These are phyloP conservation scores for Myxozyma melibiosi DNA, from an alignment of 805 yeast genomes.

Conservation along the genomic window DNA sequence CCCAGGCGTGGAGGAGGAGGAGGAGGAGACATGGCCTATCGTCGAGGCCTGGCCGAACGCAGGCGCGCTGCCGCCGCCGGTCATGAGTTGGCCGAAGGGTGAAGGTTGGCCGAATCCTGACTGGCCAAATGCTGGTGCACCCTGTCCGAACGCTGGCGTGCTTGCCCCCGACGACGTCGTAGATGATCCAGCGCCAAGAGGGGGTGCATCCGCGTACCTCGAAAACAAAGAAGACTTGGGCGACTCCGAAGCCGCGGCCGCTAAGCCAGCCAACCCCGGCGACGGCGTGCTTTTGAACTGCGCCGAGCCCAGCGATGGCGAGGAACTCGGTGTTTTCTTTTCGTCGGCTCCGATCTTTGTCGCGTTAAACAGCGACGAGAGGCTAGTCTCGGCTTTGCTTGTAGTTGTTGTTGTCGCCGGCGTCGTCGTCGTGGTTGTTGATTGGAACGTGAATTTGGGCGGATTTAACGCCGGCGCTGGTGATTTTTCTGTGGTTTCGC, in stretches of 20 bases:
- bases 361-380: background rate
- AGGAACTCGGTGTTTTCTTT: background rate
- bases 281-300: background rate
- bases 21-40: no score
- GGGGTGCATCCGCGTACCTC: constrained; percentile 13
- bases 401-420: background rate
- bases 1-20: no score
- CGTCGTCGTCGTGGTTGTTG: background rate
- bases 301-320: background rate
- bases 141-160: background rate
- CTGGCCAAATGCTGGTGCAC: constrained; percentile 1
- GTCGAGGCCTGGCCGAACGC: background rate
- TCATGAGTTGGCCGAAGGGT: background rate
- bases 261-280: no score
- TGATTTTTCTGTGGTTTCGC: background rate
- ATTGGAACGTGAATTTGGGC: no score
- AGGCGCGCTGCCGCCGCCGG: no score
- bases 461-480: background rate
- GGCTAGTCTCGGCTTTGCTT: background rate
- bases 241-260: constrained; percentile 2
- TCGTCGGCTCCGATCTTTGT: no score
- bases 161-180: background rate
- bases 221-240: constrained; percentile 12
- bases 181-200: constrained; percentile 1
- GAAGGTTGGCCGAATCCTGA: background rate